Conservation (phyloP, 2,329 filamentous ascomycete species). For the Epichloe coenophiala region DNA sequence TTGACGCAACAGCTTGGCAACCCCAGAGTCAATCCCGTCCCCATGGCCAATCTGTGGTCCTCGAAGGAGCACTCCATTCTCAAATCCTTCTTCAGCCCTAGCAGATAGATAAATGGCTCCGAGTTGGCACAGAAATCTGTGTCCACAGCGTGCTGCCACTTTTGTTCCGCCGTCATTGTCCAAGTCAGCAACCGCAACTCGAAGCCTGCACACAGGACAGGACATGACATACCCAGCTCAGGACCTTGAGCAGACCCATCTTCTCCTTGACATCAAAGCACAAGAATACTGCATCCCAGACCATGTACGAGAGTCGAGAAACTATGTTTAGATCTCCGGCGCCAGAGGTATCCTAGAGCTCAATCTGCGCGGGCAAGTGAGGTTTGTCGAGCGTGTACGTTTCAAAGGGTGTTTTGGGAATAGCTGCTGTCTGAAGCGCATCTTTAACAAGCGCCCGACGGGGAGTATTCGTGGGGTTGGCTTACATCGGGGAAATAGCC, state of each 20-base stretch:
- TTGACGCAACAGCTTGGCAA: slow-evolving; percentile 17
- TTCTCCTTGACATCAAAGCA: slow-evolving; percentile 26
- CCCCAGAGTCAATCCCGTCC: neutral
- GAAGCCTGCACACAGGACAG: neutral
- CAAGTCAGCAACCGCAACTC: neutral
- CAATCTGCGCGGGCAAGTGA: slow-evolving; percentile 15
- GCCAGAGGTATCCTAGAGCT: slow-evolving; percentile 28
- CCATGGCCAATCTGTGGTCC: slow-evolving; percentile 4
- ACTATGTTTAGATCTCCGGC: slow-evolving; percentile 23
- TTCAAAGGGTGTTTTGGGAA: slow-evolving; percentile 22
- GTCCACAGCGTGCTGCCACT: slow-evolving; percentile 12
- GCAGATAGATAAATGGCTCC: slow-evolving; percentile 16
- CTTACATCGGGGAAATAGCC: slow-evolving; percentile 25
- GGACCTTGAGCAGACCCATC: slow-evolving; percentile 19
- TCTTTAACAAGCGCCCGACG: neutral
- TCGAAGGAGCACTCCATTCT: slow-evolving; percentile 7
- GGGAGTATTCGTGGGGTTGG: neutral
- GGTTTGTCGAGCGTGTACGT: slow-evolving; percentile 17
- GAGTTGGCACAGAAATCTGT: slow-evolving; percentile 1
- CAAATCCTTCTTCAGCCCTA: slow-evolving; percentile 23
- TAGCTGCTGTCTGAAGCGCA: slow-evolving; percentile 15
- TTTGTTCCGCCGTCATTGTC: neutral
- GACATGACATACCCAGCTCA: slow-evolving; percentile 20
- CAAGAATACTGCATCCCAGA: slow-evolving; percentile 24
- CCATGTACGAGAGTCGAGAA: slow-evolving; percentile 20